Evolutionary conservation across 768 basidiomycete species (phyloP).

Genomic region (Suillus alpinus): DNA sequence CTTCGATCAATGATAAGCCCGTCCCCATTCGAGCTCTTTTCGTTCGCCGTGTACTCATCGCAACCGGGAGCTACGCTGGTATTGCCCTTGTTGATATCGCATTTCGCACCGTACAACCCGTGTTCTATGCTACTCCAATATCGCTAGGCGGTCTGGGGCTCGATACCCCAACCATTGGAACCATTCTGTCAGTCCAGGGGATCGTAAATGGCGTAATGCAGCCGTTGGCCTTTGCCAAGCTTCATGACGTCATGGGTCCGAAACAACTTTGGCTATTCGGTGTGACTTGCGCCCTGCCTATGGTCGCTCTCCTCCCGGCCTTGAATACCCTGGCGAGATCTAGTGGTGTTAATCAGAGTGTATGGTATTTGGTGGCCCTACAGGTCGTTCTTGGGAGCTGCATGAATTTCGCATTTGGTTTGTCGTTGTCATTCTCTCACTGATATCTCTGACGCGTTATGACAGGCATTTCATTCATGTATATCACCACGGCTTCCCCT

Average conservation of each 20-base stretch:
- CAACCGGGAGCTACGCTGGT: conserved; percentile 56
- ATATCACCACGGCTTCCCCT: conserved; percentile 63
- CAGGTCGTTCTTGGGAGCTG: conserved; percentile 47
- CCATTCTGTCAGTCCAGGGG: conserved; percentile 14
- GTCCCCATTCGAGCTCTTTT: conserved; percentile 46
- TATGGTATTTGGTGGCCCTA: conserved; percentile 50
- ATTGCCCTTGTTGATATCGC: conserved; percentile 62
- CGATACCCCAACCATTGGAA: conserved; percentile 18
- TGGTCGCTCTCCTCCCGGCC: conserved; percentile 42
- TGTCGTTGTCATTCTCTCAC: background rate
- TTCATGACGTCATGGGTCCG: conserved; percentile 53
- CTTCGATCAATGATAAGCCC: conserved; percentile 17
- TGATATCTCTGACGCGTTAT: background rate
- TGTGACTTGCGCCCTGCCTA: conserved; percentile 45
- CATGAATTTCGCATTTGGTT: conserved; percentile 26
- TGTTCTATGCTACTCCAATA: conserved; percentile 21
- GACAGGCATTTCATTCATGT: conserved; percentile 67
- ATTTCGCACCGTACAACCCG: conserved; percentile 41
- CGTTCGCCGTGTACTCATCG: conserved; percentile 47
- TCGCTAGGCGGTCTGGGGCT: conserved; percentile 9
- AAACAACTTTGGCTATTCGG: conserved; percentile 55
- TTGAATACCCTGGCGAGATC: conserved; percentile 34
- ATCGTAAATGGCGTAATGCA: conserved; percentile 42
- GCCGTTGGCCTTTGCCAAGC: conserved; percentile 55
- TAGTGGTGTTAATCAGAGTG: conserved; percentile 5